These are phyloP conservation scores for Limnanthes douglasii DNA, from an alignment of 345 rosid species.

Conservation along the genomic window DNA sequence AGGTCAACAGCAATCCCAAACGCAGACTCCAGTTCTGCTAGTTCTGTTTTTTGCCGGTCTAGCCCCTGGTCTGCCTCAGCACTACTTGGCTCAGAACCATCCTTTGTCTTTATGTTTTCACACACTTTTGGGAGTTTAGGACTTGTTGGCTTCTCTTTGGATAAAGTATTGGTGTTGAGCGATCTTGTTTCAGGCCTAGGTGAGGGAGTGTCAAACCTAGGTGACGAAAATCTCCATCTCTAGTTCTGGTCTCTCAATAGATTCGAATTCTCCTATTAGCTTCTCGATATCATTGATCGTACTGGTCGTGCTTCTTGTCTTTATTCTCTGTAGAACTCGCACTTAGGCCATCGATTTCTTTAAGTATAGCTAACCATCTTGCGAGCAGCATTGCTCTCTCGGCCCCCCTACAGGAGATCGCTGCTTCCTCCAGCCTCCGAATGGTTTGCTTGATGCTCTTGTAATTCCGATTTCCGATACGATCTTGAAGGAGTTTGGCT, in stretches of 20 bases:
- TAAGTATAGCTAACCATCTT: constrained; percentile 82
- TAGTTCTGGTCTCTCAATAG: constrained; percentile 68
- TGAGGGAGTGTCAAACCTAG: constrained; percentile 13
- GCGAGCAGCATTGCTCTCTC: constrained; percentile 73
- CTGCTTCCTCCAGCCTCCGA: constrained; percentile 74
- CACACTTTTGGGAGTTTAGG: constrained; percentile 8
- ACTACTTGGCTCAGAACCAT: too few relatives aligned
- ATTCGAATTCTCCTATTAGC: constrained; percentile 58
- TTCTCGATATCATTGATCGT: constrained; percentile 67
- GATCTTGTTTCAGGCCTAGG: constrained; percentile 13
- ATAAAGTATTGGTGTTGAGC: too few relatives aligned
- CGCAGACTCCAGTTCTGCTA: constrained; percentile 84
- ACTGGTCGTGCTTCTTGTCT: constrained; percentile 18
- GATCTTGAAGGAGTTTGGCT: constrained; percentile 62
- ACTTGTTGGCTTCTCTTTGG: too few relatives aligned
- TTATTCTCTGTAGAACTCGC: constrained; percentile 19
- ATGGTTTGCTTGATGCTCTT: constrained; percentile 52
- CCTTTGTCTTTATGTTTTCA: constrained; percentile 18
- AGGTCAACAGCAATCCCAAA: constrained; percentile 64
- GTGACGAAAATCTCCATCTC: constrained; percentile 52
- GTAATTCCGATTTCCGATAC: constrained; percentile 44
- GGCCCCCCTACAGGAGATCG: constrained; percentile 69
- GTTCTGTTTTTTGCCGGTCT: constrained; percentile 74
- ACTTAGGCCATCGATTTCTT: constrained; percentile 37
- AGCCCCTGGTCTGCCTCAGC: too few relatives aligned